Base-by-base conservation (phyloP, 208 protist genomes). In the Herpetomonas samuelpessoai region DNA sequence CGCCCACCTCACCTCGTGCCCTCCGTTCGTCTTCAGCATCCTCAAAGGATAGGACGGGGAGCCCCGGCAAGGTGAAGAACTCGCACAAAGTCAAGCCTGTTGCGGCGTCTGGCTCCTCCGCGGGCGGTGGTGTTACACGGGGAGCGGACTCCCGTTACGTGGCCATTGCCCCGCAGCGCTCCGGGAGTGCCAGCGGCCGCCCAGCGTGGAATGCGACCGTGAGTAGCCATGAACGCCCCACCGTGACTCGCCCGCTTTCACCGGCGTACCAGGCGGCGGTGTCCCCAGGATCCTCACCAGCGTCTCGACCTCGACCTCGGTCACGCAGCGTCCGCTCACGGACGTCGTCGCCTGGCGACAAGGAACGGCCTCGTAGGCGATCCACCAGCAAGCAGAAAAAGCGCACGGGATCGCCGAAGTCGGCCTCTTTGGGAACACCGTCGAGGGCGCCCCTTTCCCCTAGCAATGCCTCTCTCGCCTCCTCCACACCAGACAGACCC, bases 151-250 rank as follows among this genome's bases (percentile, higher is more conserved):
- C 67, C n/a, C 68, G 68, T 29, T 88, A 88, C 63, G 73, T 68
- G 57, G 75, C 74, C 39, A 88, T 88, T 30, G 62, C 81, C 22
- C 81, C 81, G 12, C 78, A 74, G 14, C 76, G 81, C 39, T 69
- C 71, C 0, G 63, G 50, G 16, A 48, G 44, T 38, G 49, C 10
- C 45, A 53, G 51, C 10, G 27, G 50, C 6, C 51, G 41, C 4
- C 46, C 68, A 50, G 48, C 62, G 30, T 76, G 55, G 57, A 49
- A 53, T n/a, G 22, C 41, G 22, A 38, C 28, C 19, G 66, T 58
- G 35, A 12, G 54, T 21, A 10, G 3, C 35, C 47, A 25, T 25
- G 9, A 35, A 27, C 57, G 53, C 18, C 41, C 63, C 18, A 52
- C 57, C 0, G 56, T 57, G 26, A 31, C 62, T 4, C 69, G 65